Conservation (phyloP, 2,329 filamentous ascomycete species). For the Lojkania enalia region DNA sequence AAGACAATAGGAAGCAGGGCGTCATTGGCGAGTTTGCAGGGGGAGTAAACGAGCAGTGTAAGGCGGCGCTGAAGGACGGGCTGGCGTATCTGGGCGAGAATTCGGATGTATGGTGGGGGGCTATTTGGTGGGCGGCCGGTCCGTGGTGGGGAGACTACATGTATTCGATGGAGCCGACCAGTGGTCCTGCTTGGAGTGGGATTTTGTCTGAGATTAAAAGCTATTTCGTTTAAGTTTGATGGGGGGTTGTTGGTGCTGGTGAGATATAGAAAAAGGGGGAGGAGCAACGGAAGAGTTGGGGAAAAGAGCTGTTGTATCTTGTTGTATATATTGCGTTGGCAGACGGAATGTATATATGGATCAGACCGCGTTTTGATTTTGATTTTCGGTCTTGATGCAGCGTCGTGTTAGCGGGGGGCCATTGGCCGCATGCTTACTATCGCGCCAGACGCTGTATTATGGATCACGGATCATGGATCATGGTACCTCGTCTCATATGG, state of each 20-base stretch:
- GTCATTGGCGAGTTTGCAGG: constrained; percentile 61
- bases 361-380: too few relatives aligned
- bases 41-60: constrained; percentile 55
- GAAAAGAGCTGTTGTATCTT: not conserved
- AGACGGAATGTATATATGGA: too few relatives aligned
- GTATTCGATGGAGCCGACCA: constrained; percentile 55
- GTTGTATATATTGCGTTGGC: constrained; percentile 13
- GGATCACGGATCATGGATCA: too few relatives aligned
- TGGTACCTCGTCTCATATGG: too few relatives aligned
- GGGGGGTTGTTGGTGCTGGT: not conserved
- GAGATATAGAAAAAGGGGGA: not conserved
- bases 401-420: too few relatives aligned
- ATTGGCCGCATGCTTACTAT: too few relatives aligned
- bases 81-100: constrained; percentile 54
- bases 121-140: constrained; percentile 60
- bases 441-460: too few relatives aligned
- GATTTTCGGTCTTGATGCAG: too few relatives aligned
- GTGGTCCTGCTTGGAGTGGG: constrained; percentile 47
- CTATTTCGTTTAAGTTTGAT: constrained; percentile 27
- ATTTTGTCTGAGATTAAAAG: constrained; percentile 43
- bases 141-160: constrained; percentile 57
- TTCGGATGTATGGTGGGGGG: constrained; percentile 58
- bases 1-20: constrained; percentile 56
- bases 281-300: not conserved
- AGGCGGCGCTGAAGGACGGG: constrained; percentile 55